Conservation (phyloP, 257 asterid species). For the Capsicum pubescens region DNA sequence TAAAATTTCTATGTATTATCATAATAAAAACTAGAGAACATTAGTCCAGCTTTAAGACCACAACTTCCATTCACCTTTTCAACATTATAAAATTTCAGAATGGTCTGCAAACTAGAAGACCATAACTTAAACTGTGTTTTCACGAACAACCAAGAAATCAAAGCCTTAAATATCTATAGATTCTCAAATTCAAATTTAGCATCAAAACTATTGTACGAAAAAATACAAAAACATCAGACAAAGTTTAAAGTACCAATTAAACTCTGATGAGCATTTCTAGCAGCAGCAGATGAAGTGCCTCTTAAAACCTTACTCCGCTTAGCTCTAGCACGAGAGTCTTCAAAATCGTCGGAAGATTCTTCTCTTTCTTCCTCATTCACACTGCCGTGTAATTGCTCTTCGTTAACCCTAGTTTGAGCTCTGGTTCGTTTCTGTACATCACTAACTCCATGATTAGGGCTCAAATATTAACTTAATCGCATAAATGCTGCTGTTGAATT, state of each 20-base stretch:
- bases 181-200: slow-evolving; percentile 5
- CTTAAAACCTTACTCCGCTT: slow-evolving; percentile 65
- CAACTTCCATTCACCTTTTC: neutral
- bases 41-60: neutral
- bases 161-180: neutral
- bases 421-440: slow-evolving; percentile 76
- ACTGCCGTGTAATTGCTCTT: slow-evolving; percentile 36
- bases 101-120: slow-evolving; percentile 18
- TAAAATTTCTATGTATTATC: neutral
- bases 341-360: slow-evolving; percentile 79
- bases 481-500: neutral
- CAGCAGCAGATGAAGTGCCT: slow-evolving; percentile 58
- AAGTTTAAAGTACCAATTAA: slow-evolving; percentile 62
- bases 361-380: slow-evolving; percentile 75
- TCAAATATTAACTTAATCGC: neutral
- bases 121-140: slow-evolving; percentile 1
- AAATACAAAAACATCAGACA: neutral
- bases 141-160: neutral
- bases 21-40: neutral
- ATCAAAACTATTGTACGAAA: slow-evolving; percentile 23
- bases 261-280: slow-evolving; percentile 48
- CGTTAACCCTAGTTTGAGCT: slow-evolving; percentile 60
- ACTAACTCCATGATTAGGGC: slow-evolving; percentile 36
- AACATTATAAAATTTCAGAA: slow-evolving; percentile 13
- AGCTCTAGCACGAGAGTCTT: slow-evolving; percentile 61